A percentile compares a stretch with the other conserved stretches of the same genome.
Conservation (phyloP, 2,329 filamentous ascomycete species). For the Ceratocystis cacaofunesta region DNA sequence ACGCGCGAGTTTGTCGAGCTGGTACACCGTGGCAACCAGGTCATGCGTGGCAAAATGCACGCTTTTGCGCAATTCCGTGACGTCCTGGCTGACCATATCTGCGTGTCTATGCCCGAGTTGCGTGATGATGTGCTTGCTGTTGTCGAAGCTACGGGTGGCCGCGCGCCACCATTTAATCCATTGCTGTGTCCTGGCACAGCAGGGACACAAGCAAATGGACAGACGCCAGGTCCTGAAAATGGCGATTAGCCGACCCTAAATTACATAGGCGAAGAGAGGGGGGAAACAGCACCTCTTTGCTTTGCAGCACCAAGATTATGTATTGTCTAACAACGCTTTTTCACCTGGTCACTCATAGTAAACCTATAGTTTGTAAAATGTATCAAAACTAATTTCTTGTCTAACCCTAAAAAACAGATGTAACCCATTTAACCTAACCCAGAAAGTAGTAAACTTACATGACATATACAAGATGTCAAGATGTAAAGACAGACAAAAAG, state of each 20-base stretch:
- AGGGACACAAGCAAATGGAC: not conserved
- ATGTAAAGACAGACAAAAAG: slow-evolving; percentile 4
- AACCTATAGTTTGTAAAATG: not conserved
- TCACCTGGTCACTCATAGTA: too few relatives aligned
- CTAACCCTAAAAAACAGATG: not conserved
- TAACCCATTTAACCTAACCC: not conserved
- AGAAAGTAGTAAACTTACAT: not conserved
- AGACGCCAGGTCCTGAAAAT: slow-evolving; percentile 1
- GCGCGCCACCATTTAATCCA: not conserved
- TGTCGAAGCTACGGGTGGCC: slow-evolving; percentile 31
- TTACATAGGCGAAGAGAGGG: not conserved
- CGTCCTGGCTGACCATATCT: slow-evolving; percentile 44
- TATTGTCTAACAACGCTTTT: too few relatives aligned
- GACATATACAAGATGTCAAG: not conserved
- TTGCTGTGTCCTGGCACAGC: not conserved
- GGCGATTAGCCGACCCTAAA: not conserved
- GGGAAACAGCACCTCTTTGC: not conserved
- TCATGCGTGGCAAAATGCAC: slow-evolving; percentile 47
- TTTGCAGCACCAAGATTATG: too few relatives aligned
- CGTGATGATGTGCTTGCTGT: slow-evolving; percentile 37
- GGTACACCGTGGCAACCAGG: slow-evolving; percentile 49
- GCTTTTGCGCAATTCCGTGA: slow-evolving; percentile 49
- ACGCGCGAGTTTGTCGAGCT: slow-evolving; percentile 60
- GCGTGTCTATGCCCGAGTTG: slow-evolving; percentile 44
- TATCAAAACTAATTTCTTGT: slow-evolving; percentile 1